Evolutionary conservation across 768 basidiomycete species (phyloP).

Genomic region (Collybiopsis luxurians): DNA sequence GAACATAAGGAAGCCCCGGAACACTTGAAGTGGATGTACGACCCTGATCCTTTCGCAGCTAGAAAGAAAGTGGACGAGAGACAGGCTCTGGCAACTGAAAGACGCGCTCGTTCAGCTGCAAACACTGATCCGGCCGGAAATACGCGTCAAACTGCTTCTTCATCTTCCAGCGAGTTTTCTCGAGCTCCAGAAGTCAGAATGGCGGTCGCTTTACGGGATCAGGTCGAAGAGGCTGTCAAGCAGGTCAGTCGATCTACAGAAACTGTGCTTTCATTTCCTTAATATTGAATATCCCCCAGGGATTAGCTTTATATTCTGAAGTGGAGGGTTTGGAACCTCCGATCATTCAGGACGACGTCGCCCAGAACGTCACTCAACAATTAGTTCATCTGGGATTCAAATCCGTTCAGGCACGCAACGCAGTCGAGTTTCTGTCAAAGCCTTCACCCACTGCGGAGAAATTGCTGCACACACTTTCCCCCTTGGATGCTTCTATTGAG

Average conservation of each 20-base stretch:
- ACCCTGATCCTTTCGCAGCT: slow-evolving; percentile 83
- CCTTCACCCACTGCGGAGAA: slow-evolving; percentile 59
- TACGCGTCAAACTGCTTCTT: slow-evolving; percentile 12
- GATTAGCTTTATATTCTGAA: slow-evolving; percentile 43
- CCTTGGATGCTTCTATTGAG: slow-evolving; percentile 78
- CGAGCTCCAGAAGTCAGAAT: slow-evolving; percentile 78
- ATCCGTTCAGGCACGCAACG: slow-evolving; percentile 45
- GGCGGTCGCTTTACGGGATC: slow-evolving; percentile 69
- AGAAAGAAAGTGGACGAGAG: slow-evolving; percentile 63
- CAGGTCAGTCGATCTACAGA: slow-evolving; percentile 44
- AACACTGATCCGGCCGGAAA: slow-evolving; percentile 4
- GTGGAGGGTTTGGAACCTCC: slow-evolving; percentile 34
- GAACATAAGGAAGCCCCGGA: slow-evolving; percentile 68
- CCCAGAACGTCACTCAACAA: slow-evolving; percentile 45
- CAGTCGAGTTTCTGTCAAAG: slow-evolving; percentile 52
- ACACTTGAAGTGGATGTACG: slow-evolving; percentile 84
- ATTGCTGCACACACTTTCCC: slow-evolving; percentile 55
- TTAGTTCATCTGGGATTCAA: slow-evolving; percentile 70
- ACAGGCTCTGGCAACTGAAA: slow-evolving; percentile 54
- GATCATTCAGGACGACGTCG: slow-evolving; percentile 40
- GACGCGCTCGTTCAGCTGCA: slow-evolving; percentile 27
- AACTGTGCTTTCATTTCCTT: background rate
- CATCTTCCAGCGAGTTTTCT: slow-evolving; percentile 34
- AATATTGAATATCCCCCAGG: slow-evolving; percentile 32
- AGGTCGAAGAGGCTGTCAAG: slow-evolving; percentile 80